Conservation (phyloP, 2,329 filamentous ascomycete genomes). For the Cercospora sp. region DNA sequence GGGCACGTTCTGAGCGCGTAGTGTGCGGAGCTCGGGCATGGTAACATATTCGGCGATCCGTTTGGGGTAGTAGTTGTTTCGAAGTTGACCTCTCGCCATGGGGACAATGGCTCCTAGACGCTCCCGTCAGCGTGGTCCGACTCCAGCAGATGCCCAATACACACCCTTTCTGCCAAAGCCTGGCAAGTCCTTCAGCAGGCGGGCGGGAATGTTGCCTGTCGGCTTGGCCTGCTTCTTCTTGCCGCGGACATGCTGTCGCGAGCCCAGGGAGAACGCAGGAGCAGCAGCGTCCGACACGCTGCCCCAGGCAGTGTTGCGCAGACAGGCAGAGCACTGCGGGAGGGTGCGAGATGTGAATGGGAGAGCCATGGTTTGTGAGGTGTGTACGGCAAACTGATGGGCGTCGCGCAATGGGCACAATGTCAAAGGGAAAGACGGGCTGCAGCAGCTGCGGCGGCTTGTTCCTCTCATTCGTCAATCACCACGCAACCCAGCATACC, state of each 20-base stretch:
- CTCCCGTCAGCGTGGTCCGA: slow-evolving; percentile 1
- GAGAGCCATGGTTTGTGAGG: slow-evolving; percentile 24
- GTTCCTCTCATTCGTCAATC: slow-evolving; percentile 8
- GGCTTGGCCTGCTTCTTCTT: slow-evolving; percentile 40
- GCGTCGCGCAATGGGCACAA: slow-evolving; percentile 4
- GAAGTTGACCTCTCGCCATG: slow-evolving; percentile 55
- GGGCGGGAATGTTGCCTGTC: slow-evolving; percentile 48
- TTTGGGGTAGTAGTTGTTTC: slow-evolving; percentile 56
- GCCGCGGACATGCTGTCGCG: slow-evolving; percentile 38
- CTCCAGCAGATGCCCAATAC: neutral
- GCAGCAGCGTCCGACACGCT: slow-evolving; percentile 14
- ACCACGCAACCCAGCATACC: neutral
- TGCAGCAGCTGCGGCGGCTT: neutral
- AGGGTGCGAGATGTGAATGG: slow-evolving; percentile 26
- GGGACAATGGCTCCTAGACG: slow-evolving; percentile 54
- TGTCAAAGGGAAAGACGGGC: neutral
- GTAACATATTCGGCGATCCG: slow-evolving; percentile 56
- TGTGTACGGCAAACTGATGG: neutral
- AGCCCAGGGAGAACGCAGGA: slow-evolving; percentile 11
- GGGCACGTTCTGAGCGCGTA: slow-evolving; percentile 47
- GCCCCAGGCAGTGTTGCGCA: slow-evolving; percentile 31
- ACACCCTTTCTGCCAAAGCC: slow-evolving; percentile 53
- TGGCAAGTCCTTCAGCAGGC: slow-evolving; percentile 54
- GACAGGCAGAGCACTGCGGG: slow-evolving; percentile 36
- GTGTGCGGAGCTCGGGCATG: slow-evolving; percentile 45